Base-by-base conservation (phyloP, 257 asterid species). In the Jaltomata sinuosa region DNA sequence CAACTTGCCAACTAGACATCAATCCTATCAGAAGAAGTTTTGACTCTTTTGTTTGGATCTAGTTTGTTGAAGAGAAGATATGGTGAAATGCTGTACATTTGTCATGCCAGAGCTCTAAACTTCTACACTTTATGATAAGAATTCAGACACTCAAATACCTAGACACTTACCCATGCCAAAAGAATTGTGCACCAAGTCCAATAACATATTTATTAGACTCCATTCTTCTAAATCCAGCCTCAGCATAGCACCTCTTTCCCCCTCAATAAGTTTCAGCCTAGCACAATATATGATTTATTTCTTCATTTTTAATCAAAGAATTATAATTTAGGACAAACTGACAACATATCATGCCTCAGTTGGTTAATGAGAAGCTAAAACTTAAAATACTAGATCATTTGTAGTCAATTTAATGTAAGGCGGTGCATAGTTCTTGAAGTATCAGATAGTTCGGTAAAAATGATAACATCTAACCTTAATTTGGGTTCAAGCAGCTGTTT, bases 401-500 rank as follows among this genome's bases (percentile, higher is more conserved):
- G 31, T 22, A 82, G 65, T 27, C 50, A 64, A 81, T 59, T 47
- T 21, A 25, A 31, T 12, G 42, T n/a, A 53, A 49, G 85, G 49
- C 67, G 19, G 80, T 15, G 62, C 14, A 36, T 25, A 62, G 29
- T 76, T 47, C 59, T 27, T 7, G 0, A 76, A 10, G 34, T 5
- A 76, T 76, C 81, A 76, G 61, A 47, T 29, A 49, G 25, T 47
- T 16, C 10, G 1, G 18, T 45, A 76, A 50, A 29, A 4, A 36
- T 53, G 6, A 62, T 29, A 81, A 45, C 36, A 87, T 88, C 85
- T 81, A 82, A 95, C 97, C 93, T 92, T 89, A 93, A 86, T 83
- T 76, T 91, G 86, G 96, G 97, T 86, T 93, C 98, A 36, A 69
- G 90, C 59, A 52, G 90, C 84, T 89, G 88, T 82, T 87, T 90